Conservation (phyloP, 176 grass and related monocot species). For the Oryza rufipogon region DNA sequence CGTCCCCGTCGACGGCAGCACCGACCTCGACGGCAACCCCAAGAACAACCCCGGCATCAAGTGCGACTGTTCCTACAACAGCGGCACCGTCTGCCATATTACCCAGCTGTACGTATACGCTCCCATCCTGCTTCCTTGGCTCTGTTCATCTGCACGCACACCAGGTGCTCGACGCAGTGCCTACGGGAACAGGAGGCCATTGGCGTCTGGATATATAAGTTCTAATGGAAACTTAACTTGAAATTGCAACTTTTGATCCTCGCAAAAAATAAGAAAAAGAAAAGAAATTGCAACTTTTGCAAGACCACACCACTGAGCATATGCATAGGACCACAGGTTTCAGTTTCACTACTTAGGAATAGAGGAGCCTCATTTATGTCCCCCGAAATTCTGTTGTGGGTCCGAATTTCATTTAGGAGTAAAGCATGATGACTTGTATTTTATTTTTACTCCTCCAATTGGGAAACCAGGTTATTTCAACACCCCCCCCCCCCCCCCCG, state of each 20-base stretch:
- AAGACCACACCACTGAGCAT: not conserved
- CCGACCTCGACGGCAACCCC: not conserved
- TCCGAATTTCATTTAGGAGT: not conserved
- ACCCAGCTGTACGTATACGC: slow-evolving; percentile 44
- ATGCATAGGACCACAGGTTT: not conserved
- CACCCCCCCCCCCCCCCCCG: too few relatives aligned
- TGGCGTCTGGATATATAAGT: not conserved
- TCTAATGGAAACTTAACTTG: not conserved
- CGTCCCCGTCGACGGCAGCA: not conserved
- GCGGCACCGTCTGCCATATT: slow-evolving; percentile 56
- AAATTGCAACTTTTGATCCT: not conserved
- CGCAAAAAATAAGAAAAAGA: too few relatives aligned
- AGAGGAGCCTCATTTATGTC: not conserved
- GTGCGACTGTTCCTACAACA: slow-evolving; percentile 34
- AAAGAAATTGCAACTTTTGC: not conserved
- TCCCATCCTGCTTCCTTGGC: not conserved
- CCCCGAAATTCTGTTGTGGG: not conserved
- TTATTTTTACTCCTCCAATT: not conserved
- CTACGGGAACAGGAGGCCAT: not conserved
- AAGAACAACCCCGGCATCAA: not conserved
- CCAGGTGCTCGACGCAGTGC: slow-evolving; percentile 21
- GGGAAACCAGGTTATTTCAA: not conserved
- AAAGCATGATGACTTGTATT: not conserved
- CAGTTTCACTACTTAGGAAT: too few relatives aligned
- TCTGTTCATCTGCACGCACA: not conserved